Evolutionary conservation across 306 rosid species (phyloP), one percentile per base, ranked within the genome.

Genomic region (Vigna angularis): DNA sequence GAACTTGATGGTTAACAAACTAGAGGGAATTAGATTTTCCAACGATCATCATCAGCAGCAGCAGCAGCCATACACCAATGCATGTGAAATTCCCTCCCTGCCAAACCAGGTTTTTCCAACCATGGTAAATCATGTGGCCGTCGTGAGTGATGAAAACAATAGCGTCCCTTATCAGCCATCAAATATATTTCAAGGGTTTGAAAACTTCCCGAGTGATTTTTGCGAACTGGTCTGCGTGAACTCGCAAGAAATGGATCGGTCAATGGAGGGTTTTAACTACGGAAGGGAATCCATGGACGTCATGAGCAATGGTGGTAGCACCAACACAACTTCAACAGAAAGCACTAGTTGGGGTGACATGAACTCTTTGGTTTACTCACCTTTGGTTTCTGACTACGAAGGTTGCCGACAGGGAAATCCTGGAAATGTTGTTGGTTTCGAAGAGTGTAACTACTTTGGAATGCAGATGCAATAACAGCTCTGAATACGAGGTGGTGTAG

Each of bases 271-370:
- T 16, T 80, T 82, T 58, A 47, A 68, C 28, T 90, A 85, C 73
- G 97, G 91, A 47, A 59, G 73, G 74, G 82, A 86, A 47, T 70
- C 76, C 4, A 7, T 87, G 71, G 82, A 85, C 22, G 50, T 45
- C 5, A 81, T 75, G 52, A 71, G 70, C 71, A 66, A 68, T 62
- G 83, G 81, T 45, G 84, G 85, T 2, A 87, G 81, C 86, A 83
- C 79, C 0, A 82, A 75, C 32, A 82, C 89, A 6, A 69, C 79
- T 28, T 86, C 89, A 74, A 83, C 86, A 18, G 97, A 89, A 73
- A 92, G 93, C 70, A 84, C 74, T 18, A 86, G 89, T 44, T 91
- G 94, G 97, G 97, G 91, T 55, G 96, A 90, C 72, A 88, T 84
- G 73, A 88, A 66, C 72, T 86, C 98, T 68, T 65, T 86, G 78